Base-by-base conservation (phyloP, 768 basidiomycete genomes). In the Mycena alexandri region DNA sequence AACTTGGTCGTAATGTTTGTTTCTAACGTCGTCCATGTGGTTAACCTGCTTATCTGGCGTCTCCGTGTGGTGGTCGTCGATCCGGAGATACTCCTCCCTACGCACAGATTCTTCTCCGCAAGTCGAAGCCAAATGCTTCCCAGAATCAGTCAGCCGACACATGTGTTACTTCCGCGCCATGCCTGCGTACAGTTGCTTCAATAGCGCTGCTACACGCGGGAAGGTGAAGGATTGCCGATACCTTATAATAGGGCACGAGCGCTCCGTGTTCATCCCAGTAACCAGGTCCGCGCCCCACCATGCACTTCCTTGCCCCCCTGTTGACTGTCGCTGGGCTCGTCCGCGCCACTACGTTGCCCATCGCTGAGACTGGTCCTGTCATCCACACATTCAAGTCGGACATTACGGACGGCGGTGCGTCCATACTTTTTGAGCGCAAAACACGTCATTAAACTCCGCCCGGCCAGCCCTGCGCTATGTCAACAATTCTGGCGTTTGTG, bases 401-500 rank as follows among this genome's bases (percentile, higher is more conserved):
- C 47, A 48, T 57, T 10, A 48, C 55, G n/a, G 47, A 57, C 24
- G 54, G 44, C n/a, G 63, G 63, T 62, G 42, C 42, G 61, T 29
- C 13, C 34, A 44, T 33, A 8, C 33, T 41, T 0, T 22, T 10
- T 25, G 29, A 44, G 5, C 10, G n/a, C 24, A 60, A 1, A 42
- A 3, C 36, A 17, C 12, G 12, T 43, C 22, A 52, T 54, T 16
- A 2, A 29, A 33, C 16, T 7, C 17, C 38, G 53, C 7, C 38
- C 33, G 12, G 47, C 1, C 46, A 60, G 59, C 59, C 24, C 47
- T 76, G 33, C 71, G 75, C 22, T 76, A 60, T 43, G 78, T 86
- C 29, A 75, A 77, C 19, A 80, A 87, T 69, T 86, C 86, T 4
- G 86, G 85, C 0, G 78, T 86, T 17, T 87, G 86, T 63, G 86